Conservation (phyloP, 805 yeast species). For the Barnettozyma pratensis region DNA sequence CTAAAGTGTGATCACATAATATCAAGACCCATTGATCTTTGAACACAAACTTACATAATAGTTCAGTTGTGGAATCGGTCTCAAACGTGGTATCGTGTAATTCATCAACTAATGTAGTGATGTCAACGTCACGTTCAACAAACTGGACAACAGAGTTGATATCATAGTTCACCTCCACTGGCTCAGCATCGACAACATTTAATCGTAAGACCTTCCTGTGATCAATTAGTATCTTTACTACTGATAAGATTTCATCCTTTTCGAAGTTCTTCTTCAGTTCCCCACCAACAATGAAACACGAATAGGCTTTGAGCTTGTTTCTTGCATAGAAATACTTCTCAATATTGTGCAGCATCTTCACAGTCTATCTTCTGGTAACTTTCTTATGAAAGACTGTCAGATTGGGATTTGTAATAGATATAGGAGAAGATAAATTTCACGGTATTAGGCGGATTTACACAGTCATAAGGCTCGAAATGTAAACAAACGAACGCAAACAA, state of each 20-base stretch:
- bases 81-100: not conserved
- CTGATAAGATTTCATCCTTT: not conserved
- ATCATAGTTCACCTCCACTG: not conserved
- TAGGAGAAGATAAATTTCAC: no score
- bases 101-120: not conserved
- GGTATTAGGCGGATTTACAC: not conserved
- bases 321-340: slow-evolving; percentile 1
- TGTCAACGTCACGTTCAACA: not conserved
- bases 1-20: slow-evolving; percentile 3
- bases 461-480: not conserved
- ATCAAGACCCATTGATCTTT: slow-evolving; percentile 4
- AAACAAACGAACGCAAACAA: not conserved
- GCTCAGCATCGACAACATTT: not conserved
- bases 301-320: slow-evolving; percentile 3
- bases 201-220: slow-evolving; percentile 1
- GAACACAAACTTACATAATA: slow-evolving; percentile 8
- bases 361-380: no score
- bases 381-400: no score
- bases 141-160: not conserved
- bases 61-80: not conserved
- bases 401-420: no score
- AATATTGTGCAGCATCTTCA: no score
- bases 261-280: not conserved
- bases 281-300: slow-evolving; percentile 7
- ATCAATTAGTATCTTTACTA: not conserved